phyloP scores from a whole-genome alignment of 768 basidiomycete species.

The Suillus hirtellus region DNA sequence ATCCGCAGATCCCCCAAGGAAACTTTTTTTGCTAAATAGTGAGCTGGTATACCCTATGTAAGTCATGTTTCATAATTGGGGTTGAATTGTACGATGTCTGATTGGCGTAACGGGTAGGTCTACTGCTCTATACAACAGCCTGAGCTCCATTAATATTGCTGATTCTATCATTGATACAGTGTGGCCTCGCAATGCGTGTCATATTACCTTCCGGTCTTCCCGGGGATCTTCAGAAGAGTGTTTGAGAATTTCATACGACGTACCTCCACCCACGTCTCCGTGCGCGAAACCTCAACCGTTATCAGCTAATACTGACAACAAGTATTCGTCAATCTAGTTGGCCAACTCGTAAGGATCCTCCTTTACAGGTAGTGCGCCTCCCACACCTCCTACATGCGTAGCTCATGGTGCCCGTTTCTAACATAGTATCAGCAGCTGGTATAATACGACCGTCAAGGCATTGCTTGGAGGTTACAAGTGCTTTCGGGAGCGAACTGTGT shows the following conservation, averaged over 20 bases:
- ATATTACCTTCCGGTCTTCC: background rate
- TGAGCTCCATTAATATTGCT: background rate
- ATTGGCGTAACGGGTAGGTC: background rate
- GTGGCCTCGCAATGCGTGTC: background rate
- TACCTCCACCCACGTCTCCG: background rate
- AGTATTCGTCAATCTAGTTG: background rate
- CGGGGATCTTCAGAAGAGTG: slow-evolving; percentile 1
- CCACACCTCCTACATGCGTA: background rate
- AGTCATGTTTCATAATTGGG: background rate
- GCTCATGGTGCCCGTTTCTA: background rate
- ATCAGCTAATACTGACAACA: background rate
- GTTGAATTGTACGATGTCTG: background rate
- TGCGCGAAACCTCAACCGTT: background rate
- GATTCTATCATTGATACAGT: background rate
- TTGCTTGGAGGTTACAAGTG: background rate
- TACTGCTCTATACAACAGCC: background rate
- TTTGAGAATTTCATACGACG: background rate
- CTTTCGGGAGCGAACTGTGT: slow-evolving; percentile 1
- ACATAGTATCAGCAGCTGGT: background rate
- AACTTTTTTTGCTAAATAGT: background rate
- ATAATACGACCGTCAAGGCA: background rate
- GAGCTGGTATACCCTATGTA: background rate
- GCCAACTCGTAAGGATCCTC: slow-evolving; percentile 2
- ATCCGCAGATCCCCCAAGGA: background rate
- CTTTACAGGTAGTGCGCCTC: background rate